Evolutionary conservation across 1,139 yeast species (phyloP).

Genomic region (Komagataea norvegica): DNA sequence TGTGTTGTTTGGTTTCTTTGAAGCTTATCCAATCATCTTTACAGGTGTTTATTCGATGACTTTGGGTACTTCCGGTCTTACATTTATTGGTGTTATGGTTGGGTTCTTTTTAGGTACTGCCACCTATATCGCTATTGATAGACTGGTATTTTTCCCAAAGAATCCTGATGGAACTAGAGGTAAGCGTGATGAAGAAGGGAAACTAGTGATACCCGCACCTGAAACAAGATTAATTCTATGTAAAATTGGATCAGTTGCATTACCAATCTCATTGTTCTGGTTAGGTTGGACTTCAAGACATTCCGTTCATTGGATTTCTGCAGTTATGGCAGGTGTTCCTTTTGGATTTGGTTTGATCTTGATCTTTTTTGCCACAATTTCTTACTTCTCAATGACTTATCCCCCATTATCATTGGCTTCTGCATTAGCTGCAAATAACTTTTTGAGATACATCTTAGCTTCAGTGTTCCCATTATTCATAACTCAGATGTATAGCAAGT

Average conservation of each 20-base stretch:
- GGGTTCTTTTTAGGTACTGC: conserved; percentile 55
- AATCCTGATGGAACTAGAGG: conserved; percentile 64
- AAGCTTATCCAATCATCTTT: conserved; percentile 71
- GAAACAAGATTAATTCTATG: conserved; percentile 43
- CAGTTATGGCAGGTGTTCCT: conserved; percentile 68
- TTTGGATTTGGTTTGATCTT: conserved; percentile 72
- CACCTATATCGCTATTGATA: conserved; percentile 47
- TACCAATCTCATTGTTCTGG: conserved; percentile 75
- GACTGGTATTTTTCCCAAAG: conserved; percentile 45
- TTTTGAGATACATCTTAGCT: conserved; percentile 52
- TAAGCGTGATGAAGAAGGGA: conserved; percentile 50
- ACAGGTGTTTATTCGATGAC: conserved; percentile 55
- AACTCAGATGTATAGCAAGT: conserved; percentile 65
- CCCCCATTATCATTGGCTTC: conserved; percentile 75
- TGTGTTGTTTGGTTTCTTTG: conserved; percentile 71
- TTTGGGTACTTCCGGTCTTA: conserved; percentile 58
- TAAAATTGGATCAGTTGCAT: conserved; percentile 54
- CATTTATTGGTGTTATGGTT: conserved; percentile 65
- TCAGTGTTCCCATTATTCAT: conserved; percentile 72
- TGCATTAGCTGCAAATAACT: conserved; percentile 75
- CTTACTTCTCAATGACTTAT: conserved; percentile 67
- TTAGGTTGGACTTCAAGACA: conserved; percentile 70
- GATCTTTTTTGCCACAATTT: conserved; percentile 67
- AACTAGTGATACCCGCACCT: conserved; percentile 41
- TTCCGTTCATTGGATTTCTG: conserved; percentile 74